phyloP scores from a whole-genome alignment of 305 asterid genomes.

The Ajuga reptans region DNA sequence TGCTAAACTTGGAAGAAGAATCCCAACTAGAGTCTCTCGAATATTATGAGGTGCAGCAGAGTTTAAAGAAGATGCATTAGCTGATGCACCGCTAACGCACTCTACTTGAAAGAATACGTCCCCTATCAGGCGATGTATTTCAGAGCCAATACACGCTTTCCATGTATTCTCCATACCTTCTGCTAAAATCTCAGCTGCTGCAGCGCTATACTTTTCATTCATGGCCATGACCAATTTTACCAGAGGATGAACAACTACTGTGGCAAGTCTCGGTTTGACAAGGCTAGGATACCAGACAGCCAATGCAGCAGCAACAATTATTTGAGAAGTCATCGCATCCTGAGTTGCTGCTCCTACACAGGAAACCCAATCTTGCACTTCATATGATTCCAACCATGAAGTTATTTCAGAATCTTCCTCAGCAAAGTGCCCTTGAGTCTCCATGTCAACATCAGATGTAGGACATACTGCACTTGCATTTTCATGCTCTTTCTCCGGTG shows the following conservation, averaged over 20 bases:
- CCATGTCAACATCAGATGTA: constrained; percentile 28
- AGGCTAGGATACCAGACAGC: constrained; percentile 97
- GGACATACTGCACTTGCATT: constrained; percentile 25
- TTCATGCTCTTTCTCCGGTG: constrained; percentile 33
- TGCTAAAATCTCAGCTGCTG: constrained; percentile 94
- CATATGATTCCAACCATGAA: constrained; percentile 86
- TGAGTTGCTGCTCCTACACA: constrained; percentile 89
- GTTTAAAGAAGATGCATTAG: constrained; percentile 33
- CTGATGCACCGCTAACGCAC: constrained; percentile 70
- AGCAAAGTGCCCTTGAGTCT: constrained; percentile 29
- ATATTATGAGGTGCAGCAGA: constrained; percentile 45
- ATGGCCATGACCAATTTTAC: constrained; percentile 78
- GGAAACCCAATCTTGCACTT: constrained; percentile 84
- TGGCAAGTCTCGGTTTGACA: constrained; percentile 58
- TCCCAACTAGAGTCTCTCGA: constrained; percentile 64
- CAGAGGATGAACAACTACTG: constrained; percentile 61
- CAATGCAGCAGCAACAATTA: constrained; percentile 89
- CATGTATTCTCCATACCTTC: constrained; percentile 99
- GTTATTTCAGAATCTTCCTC: constrained; percentile 60
- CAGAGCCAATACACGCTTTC: constrained; percentile 67
- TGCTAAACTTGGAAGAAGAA: constrained; percentile 91
- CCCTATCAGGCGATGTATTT: constrained; percentile 67
- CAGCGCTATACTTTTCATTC: constrained; percentile 76
- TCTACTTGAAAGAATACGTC: constrained; percentile 95
- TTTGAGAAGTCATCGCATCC: constrained; percentile 95